Evolutionary conservation across 768 basidiomycete genomes (phyloP), one percentile per base, ranked within the genome.

Genomic region (Cantharellus anzutake): DNA sequence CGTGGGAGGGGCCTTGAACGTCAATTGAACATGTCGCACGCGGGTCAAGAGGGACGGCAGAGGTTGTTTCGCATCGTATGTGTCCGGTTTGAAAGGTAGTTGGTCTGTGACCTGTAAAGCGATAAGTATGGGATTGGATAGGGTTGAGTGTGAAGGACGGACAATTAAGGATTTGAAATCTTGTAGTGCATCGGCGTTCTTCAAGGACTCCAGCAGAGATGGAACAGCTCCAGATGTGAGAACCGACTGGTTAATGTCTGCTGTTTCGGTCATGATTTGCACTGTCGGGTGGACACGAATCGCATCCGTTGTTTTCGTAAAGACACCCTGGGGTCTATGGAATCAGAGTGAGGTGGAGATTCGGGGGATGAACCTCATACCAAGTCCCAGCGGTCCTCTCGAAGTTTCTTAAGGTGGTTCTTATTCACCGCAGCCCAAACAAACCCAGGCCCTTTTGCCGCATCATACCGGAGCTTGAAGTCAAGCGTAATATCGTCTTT

Each of bases 81-180:
- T 57, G 0, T 66, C 61, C 1, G 92, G 92, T 59, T 85, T 81
- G 34, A 76, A 74, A 58, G 81, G 74, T 4, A 91, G 87, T 66
- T 90, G 86, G 73, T 96, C 92, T 35, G 91, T 89, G 59, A 91
- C 78, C 80, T 82, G 63, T 53, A 16, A n/a, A 16, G 34, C n/a
- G 11, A 59, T 16, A 39, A 58, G 56, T 59, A 48, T 52, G 53
- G 7, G 11, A 11, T 37, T 37, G 52, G 11, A 55, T 63, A 50
- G 20, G 20, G 29, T 59, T 20, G 16, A 41, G 38, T 51, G n/a
- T 51, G 20, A 42, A 20, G 50, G 29, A 75, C 80, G 64, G 62
- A 89, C 85, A 53, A 89, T 81, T 64, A 94, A 77, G 42, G 85
- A 90, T 64, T 86, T 84, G 76, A 96, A 88, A 73, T 86, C 83